Base-by-base conservation (phyloP, 208 protist genomes). In the Strigomonas culicis region DNA sequence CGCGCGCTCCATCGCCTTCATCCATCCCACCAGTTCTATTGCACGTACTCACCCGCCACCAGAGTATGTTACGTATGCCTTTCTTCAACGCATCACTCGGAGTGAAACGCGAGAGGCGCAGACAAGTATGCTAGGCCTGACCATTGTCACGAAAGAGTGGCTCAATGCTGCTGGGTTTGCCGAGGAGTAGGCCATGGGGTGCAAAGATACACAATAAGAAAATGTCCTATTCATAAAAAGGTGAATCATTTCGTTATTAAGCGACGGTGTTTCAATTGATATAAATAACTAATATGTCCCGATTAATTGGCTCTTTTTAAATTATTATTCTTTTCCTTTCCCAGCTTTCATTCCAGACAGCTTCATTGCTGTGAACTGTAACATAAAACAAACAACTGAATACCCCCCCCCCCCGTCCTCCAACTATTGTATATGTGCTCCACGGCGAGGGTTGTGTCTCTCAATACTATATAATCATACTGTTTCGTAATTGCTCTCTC, bases 41-140 rank as follows among this genome's bases (percentile, higher is more conserved):
- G 63, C 92, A 3, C 81, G 76, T 22, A 94, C 85, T 15, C 86
- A 79, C 62, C 93, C 93, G 25, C 80, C 90, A 31, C 93, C 93
- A 0, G 90, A 97, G 74, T 95, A 81, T 47, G 77, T 97, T 27
- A 87, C 82, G 4, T 97, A 89, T 77, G 75, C 64, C 11, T 80
- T 84, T 36, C 65, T 97, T 31, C 87, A 95, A 70, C 77, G 79
- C 55, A 77, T 82, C 30, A 68, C 74, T 25, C 86, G 87, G 30
- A 83, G 78, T n/a, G 90, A 93, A 57, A 83, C 69, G n/a, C 88
- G 91, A 47, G 63, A 75, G 0, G 60, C 80, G n/a, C 69, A 82
- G 57, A 91, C 88, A 15, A 84, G 84, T 68, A 97, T 97, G 92
- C 64, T 93, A 41, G 89, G 90, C 31, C 73, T 95, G 41, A 97